Conservation (phyloP, 352 stramenopile species). For the Achlya hypogyna region DNA sequence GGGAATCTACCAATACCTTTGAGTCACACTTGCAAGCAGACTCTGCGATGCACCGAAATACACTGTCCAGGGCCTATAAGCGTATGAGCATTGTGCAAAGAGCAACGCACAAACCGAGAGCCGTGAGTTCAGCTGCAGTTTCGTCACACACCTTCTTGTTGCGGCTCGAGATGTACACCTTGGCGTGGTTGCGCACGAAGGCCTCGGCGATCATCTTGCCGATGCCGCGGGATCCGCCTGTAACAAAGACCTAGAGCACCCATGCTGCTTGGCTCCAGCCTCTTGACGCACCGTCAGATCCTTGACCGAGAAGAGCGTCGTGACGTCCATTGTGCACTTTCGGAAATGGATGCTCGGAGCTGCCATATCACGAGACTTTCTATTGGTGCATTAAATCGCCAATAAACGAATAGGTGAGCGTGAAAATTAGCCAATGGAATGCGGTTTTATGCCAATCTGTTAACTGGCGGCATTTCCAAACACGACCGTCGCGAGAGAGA, state of each 20-base stretch:
- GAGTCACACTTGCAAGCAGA: background rate
- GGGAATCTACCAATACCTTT: slow-evolving; percentile 26
- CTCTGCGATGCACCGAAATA: slow-evolving; percentile 30
- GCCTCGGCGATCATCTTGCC: slow-evolving; percentile 93
- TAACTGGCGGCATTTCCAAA: background rate
- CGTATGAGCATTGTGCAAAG: slow-evolving; percentile 13
- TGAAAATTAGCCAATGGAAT: background rate
- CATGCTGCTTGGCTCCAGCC: slow-evolving; percentile 39
- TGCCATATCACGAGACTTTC: background rate
- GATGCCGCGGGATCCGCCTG: slow-evolving; percentile 89
- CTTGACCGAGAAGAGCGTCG: slow-evolving; percentile 52
- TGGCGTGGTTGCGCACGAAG: slow-evolving; percentile 87
- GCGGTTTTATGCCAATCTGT: background rate
- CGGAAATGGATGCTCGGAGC: background rate
- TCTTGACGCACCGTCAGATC: slow-evolving; percentile 37
- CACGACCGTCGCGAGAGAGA: background rate
- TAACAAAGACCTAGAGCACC: slow-evolving; percentile 82
- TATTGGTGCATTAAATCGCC: background rate
- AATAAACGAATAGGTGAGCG: background rate
- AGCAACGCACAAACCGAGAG: slow-evolving; percentile 25
- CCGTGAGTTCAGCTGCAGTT: slow-evolving; percentile 54
- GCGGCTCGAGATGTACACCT: slow-evolving; percentile 88
- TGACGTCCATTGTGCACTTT: slow-evolving; percentile 24
- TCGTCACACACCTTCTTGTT: slow-evolving; percentile 69
- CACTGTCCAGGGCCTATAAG: slow-evolving; percentile 37